These are phyloP conservation scores for Penicillium mononematosum DNA, from an alignment of 495 filamentous ascomycete genomes.

Conservation along the genomic window DNA sequence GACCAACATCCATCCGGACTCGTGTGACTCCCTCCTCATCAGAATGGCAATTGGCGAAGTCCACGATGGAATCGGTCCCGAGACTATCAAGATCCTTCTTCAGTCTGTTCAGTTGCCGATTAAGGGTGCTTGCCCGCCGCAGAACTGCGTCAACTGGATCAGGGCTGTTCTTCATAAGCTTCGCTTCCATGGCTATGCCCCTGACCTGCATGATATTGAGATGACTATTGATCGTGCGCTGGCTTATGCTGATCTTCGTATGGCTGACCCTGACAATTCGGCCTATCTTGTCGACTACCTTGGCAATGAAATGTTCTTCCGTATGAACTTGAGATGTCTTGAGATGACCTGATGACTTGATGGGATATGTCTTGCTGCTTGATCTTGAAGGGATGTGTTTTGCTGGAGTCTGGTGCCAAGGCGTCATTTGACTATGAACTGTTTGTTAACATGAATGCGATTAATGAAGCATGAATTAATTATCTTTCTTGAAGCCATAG, in stretches of 20 bases:
- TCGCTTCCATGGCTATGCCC: neutral
- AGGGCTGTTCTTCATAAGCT: neutral
- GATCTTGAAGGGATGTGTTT: neutral
- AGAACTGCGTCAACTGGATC: conserved; percentile 11
- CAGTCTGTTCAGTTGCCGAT: conserved; percentile 2
- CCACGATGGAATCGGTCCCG: neutral
- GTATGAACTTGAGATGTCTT: neutral
- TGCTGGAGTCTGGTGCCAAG: neutral
- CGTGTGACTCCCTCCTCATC: neutral
- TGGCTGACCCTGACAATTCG: neutral
- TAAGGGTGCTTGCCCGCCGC: neutral
- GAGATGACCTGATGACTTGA: neutral
- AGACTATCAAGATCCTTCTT: neutral
- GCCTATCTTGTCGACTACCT: neutral
- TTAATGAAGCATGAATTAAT: neutral
- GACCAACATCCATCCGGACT: neutral
- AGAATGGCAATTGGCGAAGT: neutral
- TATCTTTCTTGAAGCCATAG: neutral
- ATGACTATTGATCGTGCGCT: neutral
- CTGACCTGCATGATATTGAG: neutral
- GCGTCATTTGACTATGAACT: neutral
- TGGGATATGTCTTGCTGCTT: neutral
- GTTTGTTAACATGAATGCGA: neutral
- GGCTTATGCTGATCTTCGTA: conserved; percentile 5
- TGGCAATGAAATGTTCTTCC: neutral